phyloP scores from a whole-genome alignment of 148 eudicot species.

The Dysphania ambrosioides region DNA sequence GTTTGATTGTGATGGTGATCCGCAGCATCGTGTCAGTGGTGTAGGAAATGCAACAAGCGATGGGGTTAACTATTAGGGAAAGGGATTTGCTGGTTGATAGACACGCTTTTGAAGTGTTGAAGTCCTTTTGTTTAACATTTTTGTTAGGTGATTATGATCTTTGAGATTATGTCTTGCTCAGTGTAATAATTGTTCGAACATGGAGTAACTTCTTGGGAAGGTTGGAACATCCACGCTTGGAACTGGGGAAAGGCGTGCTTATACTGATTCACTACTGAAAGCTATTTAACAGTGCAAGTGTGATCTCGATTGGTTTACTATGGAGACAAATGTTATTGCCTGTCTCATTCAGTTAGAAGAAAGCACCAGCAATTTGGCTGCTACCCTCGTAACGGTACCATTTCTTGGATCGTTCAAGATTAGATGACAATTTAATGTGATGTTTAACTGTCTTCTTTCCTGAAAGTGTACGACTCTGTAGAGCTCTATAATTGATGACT shows the following conservation, averaged over 20 bases:
- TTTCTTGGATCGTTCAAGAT: not conserved
- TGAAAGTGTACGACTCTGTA: no score
- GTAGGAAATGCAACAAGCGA: not conserved
- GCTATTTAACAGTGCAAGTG: no score
- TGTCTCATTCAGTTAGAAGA: not conserved
- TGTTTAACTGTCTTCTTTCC: not conserved
- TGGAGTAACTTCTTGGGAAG: not conserved
- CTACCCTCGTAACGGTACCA: not conserved
- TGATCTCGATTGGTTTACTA: not conserved
- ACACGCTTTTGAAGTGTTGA: no score
- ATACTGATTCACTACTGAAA: not conserved
- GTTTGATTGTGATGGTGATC: not conserved
- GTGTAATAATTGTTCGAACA: not conserved
- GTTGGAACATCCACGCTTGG: not conserved
- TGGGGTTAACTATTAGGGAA: not conserved
- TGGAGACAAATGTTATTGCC: not conserved
- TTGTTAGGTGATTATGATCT: no score
- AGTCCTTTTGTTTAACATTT: not conserved
- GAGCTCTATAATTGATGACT: no score
- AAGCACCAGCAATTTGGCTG: not conserved
- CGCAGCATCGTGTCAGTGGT: not conserved
- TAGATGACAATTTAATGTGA: not conserved
- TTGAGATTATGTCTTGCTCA: not conserved
- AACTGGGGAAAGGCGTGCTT: not conserved
- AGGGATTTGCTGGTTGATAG: not conserved